Conservation (phyloP, 306 rosid genomes). For the Corylus americana region DNA sequence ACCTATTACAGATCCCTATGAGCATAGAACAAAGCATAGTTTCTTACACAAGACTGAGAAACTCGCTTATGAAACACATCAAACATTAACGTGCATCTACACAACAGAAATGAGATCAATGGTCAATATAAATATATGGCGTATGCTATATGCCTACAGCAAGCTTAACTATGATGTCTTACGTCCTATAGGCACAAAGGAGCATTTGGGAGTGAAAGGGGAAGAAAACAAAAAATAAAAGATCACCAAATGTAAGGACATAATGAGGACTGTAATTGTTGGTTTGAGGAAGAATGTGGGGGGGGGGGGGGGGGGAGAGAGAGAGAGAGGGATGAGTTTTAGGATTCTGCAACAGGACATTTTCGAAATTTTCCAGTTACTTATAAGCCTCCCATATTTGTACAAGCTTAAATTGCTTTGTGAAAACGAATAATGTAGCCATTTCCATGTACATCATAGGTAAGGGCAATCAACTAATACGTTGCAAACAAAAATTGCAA, state of each 20-base stretch:
- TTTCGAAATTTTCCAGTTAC: not conserved
- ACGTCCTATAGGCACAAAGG: not conserved
- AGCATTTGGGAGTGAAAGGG: not conserved
- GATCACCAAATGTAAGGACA: not conserved
- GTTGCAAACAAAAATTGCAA: not conserved
- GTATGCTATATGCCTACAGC: not conserved
- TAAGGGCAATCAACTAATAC: not conserved
- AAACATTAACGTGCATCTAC: not conserved
- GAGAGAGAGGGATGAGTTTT: not conserved
- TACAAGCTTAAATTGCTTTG: not conserved
- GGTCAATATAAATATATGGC: not conserved
- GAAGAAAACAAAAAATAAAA: not conserved
- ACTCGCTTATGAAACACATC: not conserved
- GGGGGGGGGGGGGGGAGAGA: not conserved
- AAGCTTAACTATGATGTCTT: not conserved
- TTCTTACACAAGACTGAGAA: not conserved
- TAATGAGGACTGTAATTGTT: not conserved
- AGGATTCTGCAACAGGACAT: not conserved
- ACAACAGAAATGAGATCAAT: not conserved
- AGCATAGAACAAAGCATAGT: not conserved
- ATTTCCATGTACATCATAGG: not conserved
- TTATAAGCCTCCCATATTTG: not conserved
- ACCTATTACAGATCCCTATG: not conserved
- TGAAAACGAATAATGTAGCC: not conserved
- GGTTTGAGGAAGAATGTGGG: not conserved